Evolutionary conservation across 164 flowering plant genomes (phyloP).

Genomic region (Vitis vinifera): ASM3070453v1 NC_081810.1:6363001-6363500

Average conservation of each 20-base stretch:
- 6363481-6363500: slow-evolving; percentile 87
- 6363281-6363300: slow-evolving; percentile 98
- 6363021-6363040: background rate
- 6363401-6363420: slow-evolving; percentile 30
- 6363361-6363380: background rate
- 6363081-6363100: background rate
- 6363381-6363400: slow-evolving; percentile 12
- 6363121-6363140: background rate
- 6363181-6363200: background rate
- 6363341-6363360: background rate
- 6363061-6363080: background rate
- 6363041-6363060: background rate
- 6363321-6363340: slow-evolving; percentile 1
- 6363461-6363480: slow-evolving; percentile 95
- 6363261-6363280: slow-evolving; percentile 90
- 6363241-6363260: slow-evolving; percentile 74
- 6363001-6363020: background rate
- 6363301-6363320: slow-evolving; percentile 74
- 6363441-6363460: slow-evolving; percentile 75
- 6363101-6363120: background rate
- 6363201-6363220: background rate
- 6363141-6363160: background rate
- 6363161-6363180: background rate
- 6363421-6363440: slow-evolving; percentile 94
- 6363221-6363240: slow-evolving; percentile 52